phyloP scores from a whole-genome alignment of 169 alveolate genomes.

The Cryptosporidium sp. region DNA sequence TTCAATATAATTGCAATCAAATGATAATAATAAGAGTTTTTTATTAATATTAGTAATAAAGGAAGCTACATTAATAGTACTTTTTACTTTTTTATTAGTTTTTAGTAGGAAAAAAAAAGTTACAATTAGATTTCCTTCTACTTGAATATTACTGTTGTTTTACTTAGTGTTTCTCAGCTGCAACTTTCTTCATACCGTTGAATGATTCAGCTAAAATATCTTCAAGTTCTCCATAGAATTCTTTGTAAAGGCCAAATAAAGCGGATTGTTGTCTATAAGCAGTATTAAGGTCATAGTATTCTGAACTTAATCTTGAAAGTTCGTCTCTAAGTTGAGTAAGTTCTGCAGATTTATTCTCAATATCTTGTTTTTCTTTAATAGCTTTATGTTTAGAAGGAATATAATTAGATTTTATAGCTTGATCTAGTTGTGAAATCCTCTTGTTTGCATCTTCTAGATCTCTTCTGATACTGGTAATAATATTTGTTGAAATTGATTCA shows the following conservation, averaged over 20 bases:
- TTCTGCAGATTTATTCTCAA: constrained; percentile 1
- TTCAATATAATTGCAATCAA: background rate
- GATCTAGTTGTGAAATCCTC: constrained; percentile 55
- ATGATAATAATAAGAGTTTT: background rate
- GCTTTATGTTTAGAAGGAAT: constrained; percentile 12
- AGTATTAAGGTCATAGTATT: constrained; percentile 33
- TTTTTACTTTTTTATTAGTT: too few species aligned
- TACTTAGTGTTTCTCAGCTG: constrained; percentile 29
- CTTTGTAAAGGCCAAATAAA: constrained; percentile 63
- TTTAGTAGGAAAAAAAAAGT: too few species aligned
- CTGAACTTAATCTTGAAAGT: constrained; percentile 12
- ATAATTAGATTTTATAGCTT: background rate
- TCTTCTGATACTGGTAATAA: constrained; percentile 12
- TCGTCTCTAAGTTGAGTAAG: constrained; percentile 38
- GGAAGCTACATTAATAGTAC: too few species aligned
- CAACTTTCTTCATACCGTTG: constrained; percentile 28
- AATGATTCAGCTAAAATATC: constrained; percentile 70
- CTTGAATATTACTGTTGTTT: too few species aligned
- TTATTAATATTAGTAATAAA: too few species aligned
- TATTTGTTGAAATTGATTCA: constrained; percentile 22
- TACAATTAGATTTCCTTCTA: background rate
- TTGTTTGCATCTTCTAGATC: constrained; percentile 61
- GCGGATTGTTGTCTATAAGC: constrained; percentile 75
- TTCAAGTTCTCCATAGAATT: constrained; percentile 63
- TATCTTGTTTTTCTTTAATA: background rate